A percentile compares a stretch with the other conserved stretches of the same genome.
These are phyloP conservation scores for Fulvia fulva DNA, from an alignment of 2,329 filamentous ascomycete species.

Conservation along the genomic window DNA sequence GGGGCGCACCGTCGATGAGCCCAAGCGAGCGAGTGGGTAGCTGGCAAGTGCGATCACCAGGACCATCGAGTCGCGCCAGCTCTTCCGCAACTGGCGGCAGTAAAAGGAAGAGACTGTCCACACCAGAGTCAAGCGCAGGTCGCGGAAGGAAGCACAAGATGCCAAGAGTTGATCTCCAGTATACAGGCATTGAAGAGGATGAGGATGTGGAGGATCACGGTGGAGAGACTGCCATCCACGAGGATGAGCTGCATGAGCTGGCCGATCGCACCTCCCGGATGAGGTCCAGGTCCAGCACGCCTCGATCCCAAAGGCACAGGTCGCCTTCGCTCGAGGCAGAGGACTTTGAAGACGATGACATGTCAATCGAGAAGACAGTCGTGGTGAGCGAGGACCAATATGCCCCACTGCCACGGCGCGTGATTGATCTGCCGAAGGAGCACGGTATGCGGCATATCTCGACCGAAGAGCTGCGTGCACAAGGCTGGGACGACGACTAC, in stretches of 20 bases:
- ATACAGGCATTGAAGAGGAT: constrained; percentile 7
- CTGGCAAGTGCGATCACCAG: constrained; percentile 19
- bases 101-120: constrained; percentile 17
- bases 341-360: constrained; percentile 11
- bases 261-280: neutral
- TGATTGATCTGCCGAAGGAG: constrained; percentile 23
- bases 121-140: constrained; percentile 10
- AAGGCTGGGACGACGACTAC: constrained; percentile 50
- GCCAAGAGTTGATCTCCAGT: constrained; percentile 17
- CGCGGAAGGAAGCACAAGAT: constrained; percentile 18
- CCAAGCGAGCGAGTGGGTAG: constrained; percentile 28
- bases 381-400: constrained; percentile 24
- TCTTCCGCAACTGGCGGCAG: constrained; percentile 15
- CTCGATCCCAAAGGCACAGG: constrained; percentile 2
- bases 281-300: constrained; percentile 8
- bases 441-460: constrained; percentile 23
- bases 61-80: constrained; percentile 6
- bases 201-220: constrained; percentile 7
- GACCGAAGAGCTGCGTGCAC: constrained; percentile 22
- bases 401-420: constrained; percentile 11
- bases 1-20: constrained; percentile 31
- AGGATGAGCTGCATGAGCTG: constrained; percentile 1
- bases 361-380: constrained; percentile 35
- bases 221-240: neutral
- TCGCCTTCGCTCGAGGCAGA: constrained; percentile 8